These are phyloP conservation scores for Pseudonitzschia multistriata DNA, from an alignment of 108 stramenopile genomes.

Conservation along the genomic window DNA sequence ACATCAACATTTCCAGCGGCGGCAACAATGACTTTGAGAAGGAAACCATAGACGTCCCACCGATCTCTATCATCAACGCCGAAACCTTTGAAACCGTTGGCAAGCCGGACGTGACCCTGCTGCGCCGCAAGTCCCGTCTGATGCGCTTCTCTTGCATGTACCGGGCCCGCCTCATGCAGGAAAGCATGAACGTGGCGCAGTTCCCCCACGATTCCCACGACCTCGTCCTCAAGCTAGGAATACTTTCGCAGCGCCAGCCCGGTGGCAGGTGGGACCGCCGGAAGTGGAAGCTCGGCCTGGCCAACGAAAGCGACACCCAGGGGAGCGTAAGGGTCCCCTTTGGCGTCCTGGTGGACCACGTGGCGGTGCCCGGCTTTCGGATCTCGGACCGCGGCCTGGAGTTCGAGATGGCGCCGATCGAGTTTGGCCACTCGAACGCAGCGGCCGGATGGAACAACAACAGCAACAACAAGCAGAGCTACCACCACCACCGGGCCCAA, in stretches of 20 bases:
- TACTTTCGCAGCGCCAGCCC: constrained; percentile 40
- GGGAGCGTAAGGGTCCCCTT: constrained; percentile 40
- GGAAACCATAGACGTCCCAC: constrained; percentile 38
- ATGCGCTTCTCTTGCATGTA: constrained; percentile 54
- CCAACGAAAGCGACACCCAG: constrained; percentile 42
- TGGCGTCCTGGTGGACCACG: constrained; percentile 54
- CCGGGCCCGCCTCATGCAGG: constrained; percentile 42
- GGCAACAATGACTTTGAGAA: constrained; percentile 10
- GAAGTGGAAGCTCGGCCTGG: constrained; percentile 51
- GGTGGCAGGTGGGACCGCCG: constrained; percentile 49
- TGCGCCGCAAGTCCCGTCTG: constrained; percentile 23
- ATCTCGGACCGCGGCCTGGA: constrained; percentile 29
- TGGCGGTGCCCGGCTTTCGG: constrained; percentile 47
- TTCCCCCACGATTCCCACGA: constrained; percentile 63
- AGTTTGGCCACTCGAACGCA: constrained; percentile 3
- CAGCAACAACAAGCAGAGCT: neutral
- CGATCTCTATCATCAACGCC: constrained; percentile 55
- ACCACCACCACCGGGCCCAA: constrained; percentile 8
- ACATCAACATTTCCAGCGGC: constrained; percentile 19
- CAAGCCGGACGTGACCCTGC: constrained; percentile 33
- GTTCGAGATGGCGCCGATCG: constrained; percentile 40
- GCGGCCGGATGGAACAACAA: neutral
- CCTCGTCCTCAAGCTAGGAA: constrained; percentile 39
- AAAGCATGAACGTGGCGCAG: constrained; percentile 39
- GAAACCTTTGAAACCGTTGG: constrained; percentile 47